Percentiles rank a stretch among this genome's conserved stretches.
These are phyloP conservation scores for Bondarzewia mesenterica DNA, from an alignment of 1,284 basidiomycete species.

Conservation along the genomic window DNA sequence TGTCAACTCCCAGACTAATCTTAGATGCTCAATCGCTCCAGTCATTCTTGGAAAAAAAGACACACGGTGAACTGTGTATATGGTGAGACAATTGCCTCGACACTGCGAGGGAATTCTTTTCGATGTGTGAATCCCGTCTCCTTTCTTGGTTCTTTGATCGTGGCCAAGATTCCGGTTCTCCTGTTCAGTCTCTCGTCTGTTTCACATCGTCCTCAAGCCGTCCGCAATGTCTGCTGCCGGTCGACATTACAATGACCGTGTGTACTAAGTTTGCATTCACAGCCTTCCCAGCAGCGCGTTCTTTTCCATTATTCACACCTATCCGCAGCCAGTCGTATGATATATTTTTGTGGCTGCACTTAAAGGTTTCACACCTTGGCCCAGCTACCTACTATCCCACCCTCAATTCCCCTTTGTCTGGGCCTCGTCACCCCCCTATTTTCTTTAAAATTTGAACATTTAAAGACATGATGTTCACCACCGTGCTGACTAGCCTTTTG, in stretches of 20 bases:
- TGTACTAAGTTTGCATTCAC: neutral
- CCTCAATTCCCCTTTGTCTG: conserved; percentile 1
- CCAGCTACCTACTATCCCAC: neutral
- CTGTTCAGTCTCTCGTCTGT: neutral
- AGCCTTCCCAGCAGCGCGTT: neutral
- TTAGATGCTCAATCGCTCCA: no score
- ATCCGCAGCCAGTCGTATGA: neutral
- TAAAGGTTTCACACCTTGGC: neutral
- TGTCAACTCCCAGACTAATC: no score
- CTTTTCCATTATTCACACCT: neutral
- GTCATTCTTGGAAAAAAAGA: no score
- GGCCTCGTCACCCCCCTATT: neutral
- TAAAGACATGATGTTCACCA: conserved; percentile 9
- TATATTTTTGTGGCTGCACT: neutral
- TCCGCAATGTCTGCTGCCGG: neutral
- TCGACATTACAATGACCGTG: neutral
- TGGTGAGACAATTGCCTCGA: neutral
- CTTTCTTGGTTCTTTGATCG: neutral
- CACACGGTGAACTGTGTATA: no score
- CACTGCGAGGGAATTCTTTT: neutral
- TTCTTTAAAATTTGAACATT: neutral
- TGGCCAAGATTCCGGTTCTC: neutral
- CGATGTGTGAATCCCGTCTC: neutral
- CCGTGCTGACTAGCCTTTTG: conserved; percentile 6
- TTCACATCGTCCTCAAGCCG: neutral